Percentiles rank a stretch among this genome's conserved stretches.
These are phyloP conservation scores for Cystobasidium pallidum DNA, from an alignment of 1,284 basidiomycete genomes.

Conservation along the genomic window DNA sequence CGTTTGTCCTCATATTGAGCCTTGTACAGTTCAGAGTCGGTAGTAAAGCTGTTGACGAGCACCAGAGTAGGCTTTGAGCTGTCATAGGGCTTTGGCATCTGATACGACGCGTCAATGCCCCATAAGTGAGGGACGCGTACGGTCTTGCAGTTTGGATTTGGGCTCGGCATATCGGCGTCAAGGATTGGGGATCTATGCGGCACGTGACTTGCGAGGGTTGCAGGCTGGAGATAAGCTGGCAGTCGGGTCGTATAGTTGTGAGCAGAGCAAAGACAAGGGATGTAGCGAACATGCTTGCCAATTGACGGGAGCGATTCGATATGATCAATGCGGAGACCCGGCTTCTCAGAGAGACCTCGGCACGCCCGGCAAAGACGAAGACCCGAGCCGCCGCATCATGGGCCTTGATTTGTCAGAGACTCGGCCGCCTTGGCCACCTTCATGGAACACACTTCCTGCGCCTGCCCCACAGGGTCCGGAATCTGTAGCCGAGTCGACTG, in stretches of 20 bases:
- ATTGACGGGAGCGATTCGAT: too few relatives aligned
- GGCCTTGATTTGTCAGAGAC: too few relatives aligned
- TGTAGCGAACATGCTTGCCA: too few relatives aligned
- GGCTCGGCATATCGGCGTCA: constrained; percentile 2
- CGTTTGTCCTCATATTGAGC: constrained; percentile 23
- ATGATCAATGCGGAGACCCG: not conserved
- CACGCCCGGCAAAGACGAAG: not conserved
- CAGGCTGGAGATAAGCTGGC: too few relatives aligned
- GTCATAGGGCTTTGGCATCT: constrained; percentile 27
- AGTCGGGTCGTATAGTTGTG: not conserved
- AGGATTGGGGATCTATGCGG: not conserved
- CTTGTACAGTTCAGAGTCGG: constrained; percentile 26
- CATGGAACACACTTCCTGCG: not conserved
- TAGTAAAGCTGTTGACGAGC: constrained; percentile 32
- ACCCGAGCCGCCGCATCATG: not conserved
- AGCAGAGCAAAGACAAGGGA: constrained; percentile 1
- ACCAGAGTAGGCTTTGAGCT: constrained; percentile 26
- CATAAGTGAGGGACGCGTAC: constrained; percentile 25
- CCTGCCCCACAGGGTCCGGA: not conserved
- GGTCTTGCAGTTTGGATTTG: constrained; percentile 26
- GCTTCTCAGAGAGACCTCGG: not conserved
- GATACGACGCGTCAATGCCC: constrained; percentile 38
- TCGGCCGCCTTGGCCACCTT: not conserved
- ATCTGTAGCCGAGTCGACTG: not conserved
- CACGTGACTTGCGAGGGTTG: constrained; percentile 1